phyloP scores from a whole-genome alignment of 1,284 basidiomycete species.

The Marasmius tenuissimus region DNA sequence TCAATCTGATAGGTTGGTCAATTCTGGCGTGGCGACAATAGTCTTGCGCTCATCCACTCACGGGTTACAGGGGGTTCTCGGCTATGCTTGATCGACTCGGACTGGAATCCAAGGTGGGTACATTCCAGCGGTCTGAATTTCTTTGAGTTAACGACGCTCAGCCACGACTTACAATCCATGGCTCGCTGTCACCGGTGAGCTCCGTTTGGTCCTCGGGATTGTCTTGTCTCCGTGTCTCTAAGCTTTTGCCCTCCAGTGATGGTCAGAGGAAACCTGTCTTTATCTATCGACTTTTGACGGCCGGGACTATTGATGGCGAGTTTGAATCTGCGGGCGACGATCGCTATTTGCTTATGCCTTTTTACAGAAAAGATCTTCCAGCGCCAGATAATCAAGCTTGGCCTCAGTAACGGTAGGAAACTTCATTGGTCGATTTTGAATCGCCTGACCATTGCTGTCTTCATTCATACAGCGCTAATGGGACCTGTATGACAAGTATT shows the following conservation, averaged over 20 bases:
- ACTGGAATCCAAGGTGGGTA: slow-evolving; percentile 90
- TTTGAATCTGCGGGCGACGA: not conserved
- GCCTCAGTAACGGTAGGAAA: slow-evolving; percentile 79
- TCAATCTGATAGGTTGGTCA: slow-evolving; percentile 76
- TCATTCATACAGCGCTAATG: slow-evolving; percentile 58
- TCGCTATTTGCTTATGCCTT: slow-evolving; percentile 3
- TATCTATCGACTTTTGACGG: slow-evolving; percentile 90
- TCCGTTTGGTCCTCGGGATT: not conserved
- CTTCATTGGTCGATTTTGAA: slow-evolving; percentile 4
- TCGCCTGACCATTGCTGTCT: slow-evolving; percentile 8
- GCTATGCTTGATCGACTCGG: slow-evolving; percentile 85
- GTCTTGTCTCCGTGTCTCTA: slow-evolving; percentile 1
- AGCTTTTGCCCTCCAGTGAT: slow-evolving; percentile 55
- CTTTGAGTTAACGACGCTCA: slow-evolving; percentile 23
- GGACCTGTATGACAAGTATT: slow-evolving; percentile 45
- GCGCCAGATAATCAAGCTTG: slow-evolving; percentile 95
- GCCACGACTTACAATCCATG: slow-evolving; percentile 96
- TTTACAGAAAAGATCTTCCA: slow-evolving; percentile 81
- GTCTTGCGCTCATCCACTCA: not conserved
- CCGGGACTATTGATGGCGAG: slow-evolving; percentile 75
- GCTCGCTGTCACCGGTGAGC: slow-evolving; percentile 89
- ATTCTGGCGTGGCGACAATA: not conserved
- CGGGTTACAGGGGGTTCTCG: slow-evolving; percentile 69
- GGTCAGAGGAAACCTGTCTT: slow-evolving; percentile 92
- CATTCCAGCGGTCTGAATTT: not conserved